Percentiles rank a stretch among this genome's conserved stretches.
Evolutionary conservation across 169 alveolate genomes (phyloP).

Genomic region (Eimeria zaria): DNA sequence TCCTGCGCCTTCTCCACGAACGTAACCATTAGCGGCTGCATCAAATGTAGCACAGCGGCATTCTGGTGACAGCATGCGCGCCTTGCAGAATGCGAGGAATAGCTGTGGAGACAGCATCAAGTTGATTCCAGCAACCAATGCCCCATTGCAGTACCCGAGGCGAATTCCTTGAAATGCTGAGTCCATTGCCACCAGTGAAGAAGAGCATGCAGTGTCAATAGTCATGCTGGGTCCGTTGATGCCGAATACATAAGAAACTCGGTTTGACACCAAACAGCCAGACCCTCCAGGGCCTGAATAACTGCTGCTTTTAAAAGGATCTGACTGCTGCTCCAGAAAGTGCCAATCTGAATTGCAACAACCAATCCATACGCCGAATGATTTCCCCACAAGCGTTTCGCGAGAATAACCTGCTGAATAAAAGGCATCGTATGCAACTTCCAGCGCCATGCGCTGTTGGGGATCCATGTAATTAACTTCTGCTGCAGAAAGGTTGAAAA

Average conservation of each 20-base stretch:
- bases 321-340: slow-evolving; percentile 65
- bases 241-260: slow-evolving; percentile 90
- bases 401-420: slow-evolving; percentile 84
- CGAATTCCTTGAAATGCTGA: slow-evolving; percentile 87
- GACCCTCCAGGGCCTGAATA: slow-evolving; percentile 64
- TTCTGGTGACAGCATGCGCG: slow-evolving; percentile 88
- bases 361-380: slow-evolving; percentile 88
- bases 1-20: slow-evolving; percentile 91
- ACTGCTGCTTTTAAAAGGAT: slow-evolving; percentile 83
- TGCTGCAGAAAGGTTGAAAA: slow-evolving; percentile 86
- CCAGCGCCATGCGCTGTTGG: slow-evolving; percentile 90
- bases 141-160: slow-evolving; percentile 87
- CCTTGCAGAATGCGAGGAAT: slow-evolving; percentile 88
- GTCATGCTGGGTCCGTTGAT: slow-evolving; percentile 90
- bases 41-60: slow-evolving; percentile 91
- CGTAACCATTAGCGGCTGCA: slow-evolving; percentile 90
- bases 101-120: slow-evolving; percentile 90
- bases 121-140: slow-evolving; percentile 91
- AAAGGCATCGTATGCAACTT: slow-evolving; percentile 88
- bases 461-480: slow-evolving; percentile 90
- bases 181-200: slow-evolving; percentile 91
- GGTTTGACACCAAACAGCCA: slow-evolving; percentile 89
- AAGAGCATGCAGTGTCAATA: slow-evolving; percentile 91
- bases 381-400: slow-evolving; percentile 59
- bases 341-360: slow-evolving; percentile 89